These are phyloP conservation scores for Phytophthora fragariae DNA, from an alignment of 352 stramenopile species.

Conservation along the genomic window DNA sequence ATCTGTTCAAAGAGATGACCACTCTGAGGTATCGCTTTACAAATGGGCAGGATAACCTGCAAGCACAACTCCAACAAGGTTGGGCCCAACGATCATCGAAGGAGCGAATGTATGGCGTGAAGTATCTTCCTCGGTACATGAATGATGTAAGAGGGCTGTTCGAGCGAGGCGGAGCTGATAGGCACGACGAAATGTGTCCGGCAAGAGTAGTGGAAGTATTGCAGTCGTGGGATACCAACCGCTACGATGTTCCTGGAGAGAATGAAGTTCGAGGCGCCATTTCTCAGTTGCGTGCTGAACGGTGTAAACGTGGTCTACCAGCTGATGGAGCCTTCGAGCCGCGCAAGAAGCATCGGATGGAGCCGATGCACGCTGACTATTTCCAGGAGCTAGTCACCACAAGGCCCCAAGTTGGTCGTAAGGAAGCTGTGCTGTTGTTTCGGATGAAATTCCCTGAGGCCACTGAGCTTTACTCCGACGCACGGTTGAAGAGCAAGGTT, in stretches of 20 bases:
- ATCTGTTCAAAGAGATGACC: neutral
- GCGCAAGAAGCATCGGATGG: constrained; percentile 2
- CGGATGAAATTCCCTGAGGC: constrained; percentile 3
- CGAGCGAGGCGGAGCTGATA: neutral
- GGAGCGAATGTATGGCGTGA: constrained; percentile 6
- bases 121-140: neutral
- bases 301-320: neutral
- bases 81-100: constrained; percentile 5
- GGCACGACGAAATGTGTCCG: constrained; percentile 2
- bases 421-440: constrained; percentile 3
- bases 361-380: neutral
- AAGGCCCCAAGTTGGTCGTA: neutral
- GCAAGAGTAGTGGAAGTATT: constrained; percentile 9
- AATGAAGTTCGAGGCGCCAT: constrained; percentile 6
- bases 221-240: neutral
- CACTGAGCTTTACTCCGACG: neutral
- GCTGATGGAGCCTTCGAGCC: neutral
- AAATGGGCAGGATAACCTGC: neutral
- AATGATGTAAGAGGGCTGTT: constrained; percentile 3
- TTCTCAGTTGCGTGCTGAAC: neutral
- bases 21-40: constrained; percentile 4
- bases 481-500: constrained; percentile 7
- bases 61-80: neutral
- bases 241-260: constrained; percentile 9
- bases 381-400: neutral